Evolutionary conservation across 495 filamentous ascomycete species (phyloP).

Genomic region (Penicillium ochrochloron): DNA sequence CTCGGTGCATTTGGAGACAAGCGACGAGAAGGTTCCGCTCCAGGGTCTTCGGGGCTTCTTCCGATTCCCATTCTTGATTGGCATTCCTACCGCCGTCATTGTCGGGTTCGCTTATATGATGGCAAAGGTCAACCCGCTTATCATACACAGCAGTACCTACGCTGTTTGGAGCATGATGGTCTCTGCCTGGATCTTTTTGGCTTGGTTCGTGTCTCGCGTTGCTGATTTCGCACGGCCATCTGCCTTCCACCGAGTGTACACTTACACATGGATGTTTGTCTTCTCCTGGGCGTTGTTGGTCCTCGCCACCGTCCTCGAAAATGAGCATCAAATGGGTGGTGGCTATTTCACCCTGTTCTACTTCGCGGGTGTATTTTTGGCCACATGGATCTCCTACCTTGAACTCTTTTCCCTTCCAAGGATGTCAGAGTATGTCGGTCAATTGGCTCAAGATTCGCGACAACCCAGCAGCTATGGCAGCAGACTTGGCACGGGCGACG

Average conservation of each 20-base stretch:
- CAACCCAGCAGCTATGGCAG: constrained; percentile 50
- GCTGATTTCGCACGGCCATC: constrained; percentile 84
- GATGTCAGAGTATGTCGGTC: constrained; percentile 65
- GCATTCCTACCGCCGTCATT: constrained; percentile 67
- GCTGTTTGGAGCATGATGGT: constrained; percentile 87
- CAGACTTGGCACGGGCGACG: constrained; percentile 41
- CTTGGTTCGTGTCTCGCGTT: constrained; percentile 84
- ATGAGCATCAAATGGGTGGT: constrained; percentile 70
- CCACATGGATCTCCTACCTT: constrained; percentile 70
- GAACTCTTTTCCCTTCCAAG: constrained; percentile 80
- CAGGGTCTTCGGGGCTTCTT: constrained; percentile 82
- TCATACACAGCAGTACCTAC: constrained; percentile 85
- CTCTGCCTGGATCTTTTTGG: constrained; percentile 74
- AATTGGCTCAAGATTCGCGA: constrained; percentile 37
- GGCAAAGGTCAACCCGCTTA: constrained; percentile 81
- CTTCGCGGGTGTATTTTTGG: constrained; percentile 73
- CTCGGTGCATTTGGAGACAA: constrained; percentile 59
- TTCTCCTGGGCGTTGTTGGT: constrained; percentile 75
- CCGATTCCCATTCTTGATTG: constrained; percentile 78
- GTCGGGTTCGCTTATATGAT: constrained; percentile 78
- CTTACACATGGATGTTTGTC: constrained; percentile 80
- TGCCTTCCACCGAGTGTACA: constrained; percentile 81
- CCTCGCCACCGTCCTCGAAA: constrained; percentile 70
- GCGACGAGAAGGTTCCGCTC: constrained; percentile 64
- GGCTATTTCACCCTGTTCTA: constrained; percentile 86